A percentile compares a stretch with the other conserved stretches of the same genome.
phyloP scores from a whole-genome alignment of 495 filamentous ascomycete genomes.

The Penicillium riverlandense region DNA sequence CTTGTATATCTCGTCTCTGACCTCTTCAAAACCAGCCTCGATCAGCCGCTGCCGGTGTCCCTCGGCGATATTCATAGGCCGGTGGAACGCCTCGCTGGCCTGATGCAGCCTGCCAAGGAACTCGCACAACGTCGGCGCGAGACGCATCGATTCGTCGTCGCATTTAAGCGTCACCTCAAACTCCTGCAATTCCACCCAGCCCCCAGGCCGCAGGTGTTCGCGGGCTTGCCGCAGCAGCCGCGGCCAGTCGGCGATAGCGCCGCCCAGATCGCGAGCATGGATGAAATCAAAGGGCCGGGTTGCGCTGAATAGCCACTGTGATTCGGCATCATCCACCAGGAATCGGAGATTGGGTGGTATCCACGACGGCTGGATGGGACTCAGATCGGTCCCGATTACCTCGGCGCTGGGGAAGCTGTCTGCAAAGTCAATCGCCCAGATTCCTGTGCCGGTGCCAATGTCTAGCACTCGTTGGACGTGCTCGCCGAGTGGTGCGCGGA shows the following conservation, averaged over 20 bases:
- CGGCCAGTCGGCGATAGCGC: slow-evolving; percentile 40
- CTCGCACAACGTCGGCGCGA: slow-evolving; percentile 24
- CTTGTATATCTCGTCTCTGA: slow-evolving; percentile 36
- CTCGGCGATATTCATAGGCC: slow-evolving; percentile 32
- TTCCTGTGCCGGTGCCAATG: slow-evolving; percentile 59
- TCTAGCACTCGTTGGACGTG: slow-evolving; percentile 58
- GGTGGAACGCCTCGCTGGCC: slow-evolving; percentile 29
- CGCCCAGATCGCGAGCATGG: slow-evolving; percentile 40
- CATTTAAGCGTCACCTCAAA: slow-evolving; percentile 35
- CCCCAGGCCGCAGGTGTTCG: slow-evolving; percentile 41
- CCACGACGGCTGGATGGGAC: slow-evolving; percentile 26
- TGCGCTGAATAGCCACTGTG: slow-evolving; percentile 40
- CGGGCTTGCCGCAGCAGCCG: slow-evolving; percentile 28
- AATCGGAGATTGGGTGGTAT: slow-evolving; percentile 42
- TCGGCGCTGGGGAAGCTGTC: slow-evolving; percentile 49
- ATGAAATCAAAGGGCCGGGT: slow-evolving; percentile 39
- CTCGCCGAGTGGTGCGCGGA: slow-evolving; percentile 49
- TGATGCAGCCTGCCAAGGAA: slow-evolving; percentile 24
- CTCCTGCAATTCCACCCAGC: slow-evolving; percentile 49
- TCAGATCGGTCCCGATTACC: slow-evolving; percentile 31
- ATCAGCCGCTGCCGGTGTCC: slow-evolving; percentile 22
- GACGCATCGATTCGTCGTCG: slow-evolving; percentile 31
- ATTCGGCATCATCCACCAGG: slow-evolving; percentile 43
- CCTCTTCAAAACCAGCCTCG: slow-evolving; percentile 31
- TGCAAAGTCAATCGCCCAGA: slow-evolving; percentile 57